Conservation (phyloP, 805 yeast genomes). For the Saccharomycopsis vini region DNA sequence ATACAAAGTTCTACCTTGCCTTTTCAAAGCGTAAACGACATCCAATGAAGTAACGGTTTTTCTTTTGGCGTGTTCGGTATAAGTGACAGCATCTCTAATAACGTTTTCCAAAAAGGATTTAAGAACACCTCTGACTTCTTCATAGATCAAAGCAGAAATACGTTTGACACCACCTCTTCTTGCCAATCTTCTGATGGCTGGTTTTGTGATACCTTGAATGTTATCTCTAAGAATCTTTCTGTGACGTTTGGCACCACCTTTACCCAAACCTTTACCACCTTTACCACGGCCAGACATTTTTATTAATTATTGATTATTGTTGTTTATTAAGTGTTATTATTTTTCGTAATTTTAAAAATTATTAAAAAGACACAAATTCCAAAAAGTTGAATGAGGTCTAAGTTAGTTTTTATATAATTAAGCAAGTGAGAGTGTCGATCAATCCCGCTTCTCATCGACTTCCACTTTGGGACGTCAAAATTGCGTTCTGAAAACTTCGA, state of each 20-base stretch:
- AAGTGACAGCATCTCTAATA: conserved; percentile 98
- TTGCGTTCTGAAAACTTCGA: no score
- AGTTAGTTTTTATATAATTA: no score
- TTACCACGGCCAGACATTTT: conserved; percentile 98
- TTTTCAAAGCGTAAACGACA: conserved; percentile 98
- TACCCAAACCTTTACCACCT: conserved; percentile 99
- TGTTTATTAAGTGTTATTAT: no score
- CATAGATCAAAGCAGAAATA: conserved; percentile 97
- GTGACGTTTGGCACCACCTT: conserved; percentile 99
- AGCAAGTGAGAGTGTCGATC: no score
- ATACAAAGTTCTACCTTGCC: conserved; percentile 99
- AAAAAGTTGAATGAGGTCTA: no score
- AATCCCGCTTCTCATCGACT: no score
- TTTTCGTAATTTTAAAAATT: no score
- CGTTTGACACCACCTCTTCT: conserved; percentile 99
- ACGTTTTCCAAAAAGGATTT: conserved; percentile 94
- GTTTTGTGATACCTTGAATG: conserved; percentile 99
- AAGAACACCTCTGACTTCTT: conserved; percentile 95
- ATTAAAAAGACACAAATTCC: no score
- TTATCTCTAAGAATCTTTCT: conserved; percentile 98
- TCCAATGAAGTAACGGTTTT: conserved; percentile 98
- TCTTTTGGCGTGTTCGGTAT: conserved; percentile 99
- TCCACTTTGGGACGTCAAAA: no score
- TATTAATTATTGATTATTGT: conserved; percentile 21
- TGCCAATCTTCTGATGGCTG: conserved; percentile 99